These are phyloP conservation scores for Nepenthes gracilis DNA, from an alignment of 148 eudicot genomes.

Conservation along the genomic window DNA sequence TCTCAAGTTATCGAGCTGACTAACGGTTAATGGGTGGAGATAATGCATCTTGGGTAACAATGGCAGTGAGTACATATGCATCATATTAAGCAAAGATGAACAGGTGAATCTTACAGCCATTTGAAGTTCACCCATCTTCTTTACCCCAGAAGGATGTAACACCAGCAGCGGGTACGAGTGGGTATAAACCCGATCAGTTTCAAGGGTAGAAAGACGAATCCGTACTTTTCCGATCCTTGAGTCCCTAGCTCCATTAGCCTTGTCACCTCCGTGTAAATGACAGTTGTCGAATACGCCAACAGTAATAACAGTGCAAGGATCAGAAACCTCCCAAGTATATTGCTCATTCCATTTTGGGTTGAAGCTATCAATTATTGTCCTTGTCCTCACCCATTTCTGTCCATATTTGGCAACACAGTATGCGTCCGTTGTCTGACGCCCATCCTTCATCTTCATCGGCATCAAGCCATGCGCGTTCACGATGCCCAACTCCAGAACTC, in stretches of 20 bases:
- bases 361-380: constrained; percentile 57
- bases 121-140: constrained; percentile 60
- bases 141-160: constrained; percentile 40
- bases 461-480: constrained; percentile 46
- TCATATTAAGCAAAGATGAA: constrained; percentile 54
- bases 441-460: constrained; percentile 56
- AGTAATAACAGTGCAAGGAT: constrained; percentile 55
- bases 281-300: constrained; percentile 58
- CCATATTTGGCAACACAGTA: constrained; percentile 72
- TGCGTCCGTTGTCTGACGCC: constrained; percentile 42
- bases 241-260: constrained; percentile 29
- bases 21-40: constrained; percentile 39
- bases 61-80: constrained; percentile 53
- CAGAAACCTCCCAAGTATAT: constrained; percentile 66
- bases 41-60: constrained; percentile 55
- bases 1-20: constrained; percentile 51
- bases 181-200: constrained; percentile 53
- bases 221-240: constrained; percentile 51
- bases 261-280: constrained; percentile 51
- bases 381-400: constrained; percentile 63
- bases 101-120: constrained; percentile 54
- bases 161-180: constrained; percentile 51
- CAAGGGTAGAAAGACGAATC: constrained; percentile 51
- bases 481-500: constrained; percentile 51
- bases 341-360: constrained; percentile 62